Evolutionary conservation across 352 stramenopile genomes (phyloP).

Genomic region (Globisporangium solare): DNA sequence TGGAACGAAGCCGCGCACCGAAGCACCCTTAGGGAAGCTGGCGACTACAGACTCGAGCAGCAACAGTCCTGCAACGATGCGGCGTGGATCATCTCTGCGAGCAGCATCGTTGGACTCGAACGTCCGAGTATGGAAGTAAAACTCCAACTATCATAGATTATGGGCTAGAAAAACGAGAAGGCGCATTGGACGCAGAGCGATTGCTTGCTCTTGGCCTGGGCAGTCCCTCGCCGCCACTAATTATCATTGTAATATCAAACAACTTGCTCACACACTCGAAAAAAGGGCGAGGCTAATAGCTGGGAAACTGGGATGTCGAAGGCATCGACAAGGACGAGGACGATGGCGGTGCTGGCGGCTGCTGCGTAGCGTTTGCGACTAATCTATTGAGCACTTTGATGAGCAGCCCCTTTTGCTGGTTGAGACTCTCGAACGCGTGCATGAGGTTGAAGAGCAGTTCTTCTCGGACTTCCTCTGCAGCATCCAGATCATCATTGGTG

Average conservation of each 20-base stretch:
- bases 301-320: too few species aligned
- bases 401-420: constrained; percentile 54
- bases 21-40: not conserved
- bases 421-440: constrained; percentile 71
- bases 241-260: too few species aligned
- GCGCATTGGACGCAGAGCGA: too few species aligned
- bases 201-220: too few species aligned
- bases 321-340: too few species aligned
- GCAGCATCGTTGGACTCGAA: constrained; percentile 5
- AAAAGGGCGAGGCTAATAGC: too few species aligned
- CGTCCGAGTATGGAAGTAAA: constrained; percentile 9
- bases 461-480: constrained; percentile 46
- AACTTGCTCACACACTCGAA: too few species aligned
- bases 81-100: constrained; percentile 10
- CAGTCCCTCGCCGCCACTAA: too few species aligned
- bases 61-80: constrained; percentile 7
- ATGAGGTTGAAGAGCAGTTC: constrained; percentile 78
- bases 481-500: constrained; percentile 17
- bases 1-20: constrained; percentile 12
- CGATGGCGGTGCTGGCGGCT: constrained; percentile 1
- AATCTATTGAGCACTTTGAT: constrained; percentile 60
- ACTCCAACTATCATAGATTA: too few species aligned
- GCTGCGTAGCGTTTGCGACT: constrained; percentile 17
- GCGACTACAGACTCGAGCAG: not conserved
- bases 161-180: not conserved